Percentiles rank a stretch among this genome's conserved stretches.
These are phyloP conservation scores for Barbatosphaeria neglecta DNA, from an alignment of 495 filamentous ascomycete genomes.

Conservation along the genomic window DNA sequence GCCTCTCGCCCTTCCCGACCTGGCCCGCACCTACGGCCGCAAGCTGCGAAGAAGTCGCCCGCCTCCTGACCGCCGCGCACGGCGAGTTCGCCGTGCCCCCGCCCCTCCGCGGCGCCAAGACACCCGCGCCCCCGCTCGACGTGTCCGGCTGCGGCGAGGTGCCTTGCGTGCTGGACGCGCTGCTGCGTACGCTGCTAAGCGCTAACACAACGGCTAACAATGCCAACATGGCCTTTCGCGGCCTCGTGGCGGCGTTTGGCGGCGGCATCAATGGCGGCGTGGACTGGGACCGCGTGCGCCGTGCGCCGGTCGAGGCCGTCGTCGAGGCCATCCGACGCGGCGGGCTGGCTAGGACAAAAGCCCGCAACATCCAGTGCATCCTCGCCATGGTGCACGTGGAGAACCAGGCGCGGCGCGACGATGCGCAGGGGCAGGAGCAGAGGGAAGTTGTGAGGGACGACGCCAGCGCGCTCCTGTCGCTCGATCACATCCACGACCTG, in stretches of 20 bases:
- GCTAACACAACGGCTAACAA: slow-evolving; percentile 59
- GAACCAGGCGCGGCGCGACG: slow-evolving; percentile 29
- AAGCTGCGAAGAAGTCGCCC: slow-evolving; percentile 64
- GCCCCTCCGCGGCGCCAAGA: too few species aligned
- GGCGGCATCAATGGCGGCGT: slow-evolving; percentile 53
- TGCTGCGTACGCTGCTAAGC: slow-evolving; percentile 72
- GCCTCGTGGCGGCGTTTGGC: slow-evolving; percentile 60
- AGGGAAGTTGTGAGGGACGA: slow-evolving; percentile 14
- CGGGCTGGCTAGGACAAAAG: slow-evolving; percentile 60
- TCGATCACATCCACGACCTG: slow-evolving; percentile 68
- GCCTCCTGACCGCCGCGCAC: slow-evolving; percentile 55
- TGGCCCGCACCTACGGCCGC: slow-evolving; percentile 54
- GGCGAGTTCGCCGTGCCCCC: slow-evolving; percentile 53
- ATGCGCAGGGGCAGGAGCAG: slow-evolving; percentile 20
- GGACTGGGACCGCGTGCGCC: slow-evolving; percentile 74
- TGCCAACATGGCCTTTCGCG: slow-evolving; percentile 57
- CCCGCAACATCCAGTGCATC: slow-evolving; percentile 66
- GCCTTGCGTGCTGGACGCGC: slow-evolving; percentile 78
- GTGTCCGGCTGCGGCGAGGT: slow-evolving; percentile 90
- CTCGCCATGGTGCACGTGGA: slow-evolving; percentile 70
- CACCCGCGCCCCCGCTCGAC: slow-evolving; percentile 66
- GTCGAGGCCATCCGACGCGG: slow-evolving; percentile 62
- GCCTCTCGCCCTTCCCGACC: slow-evolving; percentile 55
- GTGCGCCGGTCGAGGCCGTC: slow-evolving; percentile 49
- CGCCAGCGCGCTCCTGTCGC: slow-evolving; percentile 34